phyloP scores from a whole-genome alignment of 2,329 filamentous ascomycete genomes.

The Botrytis fragariae region DNA sequence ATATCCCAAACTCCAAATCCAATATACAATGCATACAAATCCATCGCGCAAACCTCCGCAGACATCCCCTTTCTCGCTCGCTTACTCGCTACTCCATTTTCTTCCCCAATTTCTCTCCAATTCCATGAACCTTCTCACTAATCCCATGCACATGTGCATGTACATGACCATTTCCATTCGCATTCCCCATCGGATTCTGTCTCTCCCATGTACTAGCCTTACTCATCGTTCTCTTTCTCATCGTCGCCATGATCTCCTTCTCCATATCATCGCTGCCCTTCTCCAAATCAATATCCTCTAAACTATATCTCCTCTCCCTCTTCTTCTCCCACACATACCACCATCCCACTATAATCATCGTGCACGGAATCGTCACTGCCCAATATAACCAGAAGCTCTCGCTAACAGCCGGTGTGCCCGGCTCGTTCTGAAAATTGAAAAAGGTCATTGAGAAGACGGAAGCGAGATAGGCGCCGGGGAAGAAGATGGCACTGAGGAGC shows the following conservation, averaged over 20 bases:
- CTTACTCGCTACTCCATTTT: neutral
- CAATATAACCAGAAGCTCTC: slow-evolving; percentile 62
- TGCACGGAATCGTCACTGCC: slow-evolving; percentile 57
- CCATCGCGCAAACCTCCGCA: neutral
- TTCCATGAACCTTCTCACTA: neutral
- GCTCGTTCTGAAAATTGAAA: slow-evolving; percentile 54
- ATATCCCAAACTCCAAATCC: neutral
- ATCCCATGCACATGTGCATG: neutral
- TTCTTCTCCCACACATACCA: slow-evolving; percentile 48
- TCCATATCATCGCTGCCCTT: slow-evolving; percentile 35
- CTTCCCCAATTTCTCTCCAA: neutral
- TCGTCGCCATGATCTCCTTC: slow-evolving; percentile 33
- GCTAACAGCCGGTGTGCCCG: slow-evolving; percentile 40
- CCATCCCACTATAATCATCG: slow-evolving; percentile 51
- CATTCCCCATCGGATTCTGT: slow-evolving; percentile 12
- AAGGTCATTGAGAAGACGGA: slow-evolving; percentile 67
- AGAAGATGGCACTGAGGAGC: slow-evolving; percentile 60
- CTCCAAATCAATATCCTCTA: slow-evolving; percentile 35
- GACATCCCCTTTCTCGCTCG: neutral
- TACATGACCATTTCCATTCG: neutral
- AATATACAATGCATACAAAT: neutral
- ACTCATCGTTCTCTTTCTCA: slow-evolving; percentile 35
- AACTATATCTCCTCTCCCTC: slow-evolving; percentile 27
- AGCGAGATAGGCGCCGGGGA: slow-evolving; percentile 60
- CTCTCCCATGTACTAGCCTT: slow-evolving; percentile 32